These are phyloP conservation scores for Antitrichia curtipendula DNA, from an alignment of 225 moss, liverwort and hornwort species.

Conservation along the genomic window DNA sequence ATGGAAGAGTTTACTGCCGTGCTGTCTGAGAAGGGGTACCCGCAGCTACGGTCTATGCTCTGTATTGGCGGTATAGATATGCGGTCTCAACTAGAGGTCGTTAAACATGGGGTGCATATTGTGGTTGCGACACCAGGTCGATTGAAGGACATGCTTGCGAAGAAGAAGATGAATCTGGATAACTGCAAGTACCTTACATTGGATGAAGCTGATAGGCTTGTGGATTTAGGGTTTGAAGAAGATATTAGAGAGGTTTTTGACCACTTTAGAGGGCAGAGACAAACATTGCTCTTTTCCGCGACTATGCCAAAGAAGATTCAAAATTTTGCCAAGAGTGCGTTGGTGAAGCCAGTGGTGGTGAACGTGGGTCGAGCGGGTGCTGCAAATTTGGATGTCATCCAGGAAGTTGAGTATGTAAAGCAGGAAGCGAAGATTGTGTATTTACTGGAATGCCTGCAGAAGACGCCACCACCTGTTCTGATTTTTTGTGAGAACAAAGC, in stretches of 20 bases:
- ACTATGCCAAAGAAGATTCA: slow-evolving; percentile 49
- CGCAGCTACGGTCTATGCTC: slow-evolving; percentile 33
- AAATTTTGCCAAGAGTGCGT: slow-evolving; percentile 31
- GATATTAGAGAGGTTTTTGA: slow-evolving; percentile 38
- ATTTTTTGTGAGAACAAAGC: slow-evolving; percentile 45
- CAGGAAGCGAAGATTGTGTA: slow-evolving; percentile 45
- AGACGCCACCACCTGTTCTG: slow-evolving; percentile 38
- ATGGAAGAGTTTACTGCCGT: slow-evolving; percentile 31
- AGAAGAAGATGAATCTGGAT: slow-evolving; percentile 38
- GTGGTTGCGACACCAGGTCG: slow-evolving; percentile 48
- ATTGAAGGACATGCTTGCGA: slow-evolving; percentile 41
- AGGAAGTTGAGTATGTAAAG: slow-evolving; percentile 44
- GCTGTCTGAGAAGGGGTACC: slow-evolving; percentile 13
- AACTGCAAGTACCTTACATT: slow-evolving; percentile 28
- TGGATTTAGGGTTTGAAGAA: slow-evolving; percentile 46
- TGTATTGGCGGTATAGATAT: slow-evolving; percentile 46
- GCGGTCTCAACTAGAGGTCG: slow-evolving; percentile 39
- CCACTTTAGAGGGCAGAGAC: slow-evolving; percentile 34
- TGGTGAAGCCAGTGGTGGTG: slow-evolving; percentile 39
- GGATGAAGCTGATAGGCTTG: slow-evolving; percentile 38
- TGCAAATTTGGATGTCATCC: slow-evolving; percentile 37
- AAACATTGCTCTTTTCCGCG: slow-evolving; percentile 37
- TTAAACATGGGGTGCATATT: slow-evolving; percentile 35
- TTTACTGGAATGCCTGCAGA: slow-evolving; percentile 35
- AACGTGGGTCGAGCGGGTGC: slow-evolving; percentile 44